Base-by-base conservation (phyloP, 345 rosid genomes). In the Hevea brasiliensis region DNA sequence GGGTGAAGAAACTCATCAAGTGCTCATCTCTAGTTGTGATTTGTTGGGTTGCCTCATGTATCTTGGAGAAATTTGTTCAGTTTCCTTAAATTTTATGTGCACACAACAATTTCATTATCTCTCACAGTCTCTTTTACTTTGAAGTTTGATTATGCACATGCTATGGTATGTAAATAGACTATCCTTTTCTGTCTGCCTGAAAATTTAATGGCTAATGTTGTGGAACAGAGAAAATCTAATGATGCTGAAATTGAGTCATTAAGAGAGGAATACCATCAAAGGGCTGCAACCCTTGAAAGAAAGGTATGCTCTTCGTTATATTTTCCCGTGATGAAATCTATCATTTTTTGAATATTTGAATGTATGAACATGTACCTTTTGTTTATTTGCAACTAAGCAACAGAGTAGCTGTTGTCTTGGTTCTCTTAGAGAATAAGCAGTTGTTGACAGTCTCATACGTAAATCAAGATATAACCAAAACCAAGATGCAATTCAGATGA, bases 211-310 rank as follows among this genome's bases (percentile, higher is more conserved):
- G 26, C 74, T 71, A 53, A 77, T 60, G 63, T 70, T 77, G 61
- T 86, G 80, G 54, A 73, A 75, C 93, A 93, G 99, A 88, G 90
- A 79, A 93, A 91, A 85, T 82, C 97, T 67, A 89, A 68, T 76
- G 99, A 91, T 53, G 97, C 95, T 6, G 99, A 96, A 86, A 82
- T 96, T 61, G 98, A 96, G 82, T 87, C 99, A 70, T 82, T 96
- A 85, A 87, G 95, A 73, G 99, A 93, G 85, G 98, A 93, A 85
- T 93, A 90, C 83, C 99, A 93, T 85, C 98, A 96, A 84, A 88
- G 97, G 84, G 91, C 91, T 85, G 88, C 95, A 57, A 84, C 89
- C 68, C 94, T 96, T 63, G 99, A 96, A 86, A 93, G 98, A 74
- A 93, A 91, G 97, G 99, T 91, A 70, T 53, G 55, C 23, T 41